Conservation (phyloP, 2,329 filamentous ascomycete genomes). For the Chaetomium strumarium region DNA sequence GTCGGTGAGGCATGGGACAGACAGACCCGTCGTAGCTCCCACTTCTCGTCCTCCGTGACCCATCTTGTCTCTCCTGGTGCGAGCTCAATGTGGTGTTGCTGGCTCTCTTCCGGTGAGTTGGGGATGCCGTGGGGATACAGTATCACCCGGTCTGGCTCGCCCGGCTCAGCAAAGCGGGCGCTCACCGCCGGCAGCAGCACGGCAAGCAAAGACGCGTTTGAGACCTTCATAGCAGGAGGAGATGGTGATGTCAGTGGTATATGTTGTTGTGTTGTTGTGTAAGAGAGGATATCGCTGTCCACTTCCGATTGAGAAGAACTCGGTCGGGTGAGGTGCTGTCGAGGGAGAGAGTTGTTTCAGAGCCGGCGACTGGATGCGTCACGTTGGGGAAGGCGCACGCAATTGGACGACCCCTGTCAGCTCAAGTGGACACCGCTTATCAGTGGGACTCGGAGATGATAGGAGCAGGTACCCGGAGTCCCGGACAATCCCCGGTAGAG, state of each 20-base stretch:
- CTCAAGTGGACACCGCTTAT: background rate
- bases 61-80: conserved; percentile 76
- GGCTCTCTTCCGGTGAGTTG: conserved; percentile 29
- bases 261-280: background rate
- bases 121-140: conserved; percentile 39
- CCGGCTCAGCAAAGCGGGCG: conserved; percentile 51
- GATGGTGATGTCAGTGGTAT: background rate
- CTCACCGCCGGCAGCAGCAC: conserved; percentile 49
- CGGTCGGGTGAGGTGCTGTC: background rate
- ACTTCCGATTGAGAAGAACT: background rate
- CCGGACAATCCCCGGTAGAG: too few species aligned
- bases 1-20: background rate
- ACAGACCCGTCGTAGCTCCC: conserved; percentile 75
- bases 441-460: too few species aligned
- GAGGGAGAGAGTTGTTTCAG: background rate
- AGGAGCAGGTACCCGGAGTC: background rate
- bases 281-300: background rate
- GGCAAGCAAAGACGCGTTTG: conserved; percentile 47
- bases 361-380: background rate
- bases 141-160: conserved; percentile 46
- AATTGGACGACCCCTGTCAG: background rate
- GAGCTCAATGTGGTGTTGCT: conserved; percentile 74
- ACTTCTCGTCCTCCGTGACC: conserved; percentile 94
- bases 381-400: background rate
- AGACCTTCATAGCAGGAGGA: conserved; percentile 44